These are phyloP conservation scores for Hypsizygus marmoreus DNA, from an alignment of 768 basidiomycete genomes.

Conservation along the genomic window DNA sequence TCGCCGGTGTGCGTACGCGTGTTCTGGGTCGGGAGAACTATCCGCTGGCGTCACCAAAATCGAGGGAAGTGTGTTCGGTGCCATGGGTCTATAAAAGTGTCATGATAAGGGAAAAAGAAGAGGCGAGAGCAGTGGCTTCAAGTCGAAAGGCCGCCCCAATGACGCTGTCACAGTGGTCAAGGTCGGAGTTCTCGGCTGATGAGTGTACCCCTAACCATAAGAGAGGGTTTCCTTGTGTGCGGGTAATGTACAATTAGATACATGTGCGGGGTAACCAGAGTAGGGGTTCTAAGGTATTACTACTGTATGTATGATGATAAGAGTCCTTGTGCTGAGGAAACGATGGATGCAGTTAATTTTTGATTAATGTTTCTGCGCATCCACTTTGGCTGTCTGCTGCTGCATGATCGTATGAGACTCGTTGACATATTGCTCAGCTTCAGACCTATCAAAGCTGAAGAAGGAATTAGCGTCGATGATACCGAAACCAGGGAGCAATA, in stretches of 20 bases:
- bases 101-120: too few relatives aligned
- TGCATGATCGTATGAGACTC: slow-evolving; percentile 61
- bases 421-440: slow-evolving; percentile 64
- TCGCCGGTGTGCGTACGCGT: slow-evolving; percentile 43
- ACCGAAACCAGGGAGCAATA: slow-evolving; percentile 10
- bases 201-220: slow-evolving; percentile 9
- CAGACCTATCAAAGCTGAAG: slow-evolving; percentile 64
- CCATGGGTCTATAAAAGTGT: slow-evolving; percentile 12
- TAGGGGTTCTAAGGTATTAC: too few relatives aligned
- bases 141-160: too few relatives aligned
- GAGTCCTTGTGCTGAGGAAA: too few relatives aligned
- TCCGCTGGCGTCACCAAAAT: slow-evolving; percentile 16
- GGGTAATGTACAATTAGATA: too few relatives aligned
- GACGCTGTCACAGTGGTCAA: slow-evolving; percentile 12
- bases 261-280: too few relatives aligned
- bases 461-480: slow-evolving; percentile 11
- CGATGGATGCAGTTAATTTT: too few relatives aligned
- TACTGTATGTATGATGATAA: too few relatives aligned
- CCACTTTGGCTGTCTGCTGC: too few relatives aligned
- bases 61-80: slow-evolving; percentile 16
- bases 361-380: not conserved
- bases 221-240: slow-evolving; percentile 7
- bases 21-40: slow-evolving; percentile 13
- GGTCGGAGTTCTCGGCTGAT: not conserved
- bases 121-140: not conserved